Base-by-base conservation (phyloP, 176 grass and related monocot species). In the Aegilops speltoides region DNA sequence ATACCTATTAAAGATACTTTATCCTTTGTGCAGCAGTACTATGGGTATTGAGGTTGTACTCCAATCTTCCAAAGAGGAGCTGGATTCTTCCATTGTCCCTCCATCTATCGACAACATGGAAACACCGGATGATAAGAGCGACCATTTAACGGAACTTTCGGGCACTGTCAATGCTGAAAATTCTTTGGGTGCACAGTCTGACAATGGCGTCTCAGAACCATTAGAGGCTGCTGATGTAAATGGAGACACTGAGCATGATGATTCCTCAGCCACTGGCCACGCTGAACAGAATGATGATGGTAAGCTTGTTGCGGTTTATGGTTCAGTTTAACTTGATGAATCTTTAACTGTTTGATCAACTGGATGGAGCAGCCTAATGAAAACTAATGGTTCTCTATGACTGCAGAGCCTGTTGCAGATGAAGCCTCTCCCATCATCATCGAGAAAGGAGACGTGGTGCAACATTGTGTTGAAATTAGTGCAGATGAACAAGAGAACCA, bases 11-110 rank as follows among this genome's bases (percentile, higher is more conserved):
- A 45, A 77, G 9, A 61, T 52, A 20, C n/a, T 8, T 77, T 76
- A 45, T 78, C 52, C 2, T 43, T 36, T 17, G 17, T 17, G 17
- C 36, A 76, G 32, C 54, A 54, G 31, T 46, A 43, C 9, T 60
- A 74, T 87, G 66, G 74, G 40, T 73, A 72, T 36, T 79, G 67
- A 90, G 72, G n/a, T 90, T 76, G 62, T 81, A 16, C 70, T 72
- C 66, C 23, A 43, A 50, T 79, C 29, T 85, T 85, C 40, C 67
- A 57, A 36, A 7, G 82, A 91, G 82, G 64, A 91, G 15, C 20
- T 81, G 64, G 86, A 81, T 78, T 82, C 52, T 78, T 48, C 85
- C 31, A 4, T 76, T 68, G 57, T 13, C 20, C 12, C 41, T 23
- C 28, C 57, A 2, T 33, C 17, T 20, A 64, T 69, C 37, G 63